These are phyloP conservation scores for Candolleomyces efflorescens DNA, from an alignment of 768 basidiomycete genomes.

Conservation along the genomic window DNA sequence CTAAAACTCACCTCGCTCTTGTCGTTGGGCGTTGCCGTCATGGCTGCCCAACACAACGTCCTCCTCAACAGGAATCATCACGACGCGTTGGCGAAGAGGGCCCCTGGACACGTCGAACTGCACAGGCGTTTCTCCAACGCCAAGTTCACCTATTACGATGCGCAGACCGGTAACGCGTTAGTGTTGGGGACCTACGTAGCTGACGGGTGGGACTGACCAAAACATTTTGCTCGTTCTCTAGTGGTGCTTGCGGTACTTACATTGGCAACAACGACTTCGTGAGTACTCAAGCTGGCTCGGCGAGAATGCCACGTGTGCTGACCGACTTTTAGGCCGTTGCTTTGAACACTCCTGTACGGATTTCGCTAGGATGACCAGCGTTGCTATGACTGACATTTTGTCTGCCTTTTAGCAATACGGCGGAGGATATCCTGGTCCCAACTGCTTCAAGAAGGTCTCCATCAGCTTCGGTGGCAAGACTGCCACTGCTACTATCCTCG, in stretches of 20 bases:
- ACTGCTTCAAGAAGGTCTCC: slow-evolving; percentile 59
- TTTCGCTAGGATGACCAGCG: not conserved
- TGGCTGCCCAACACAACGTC: slow-evolving; percentile 3
- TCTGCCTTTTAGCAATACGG: slow-evolving; percentile 43
- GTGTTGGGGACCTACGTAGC: not conserved
- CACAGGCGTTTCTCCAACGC: slow-evolving; percentile 29
- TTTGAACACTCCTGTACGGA: slow-evolving; percentile 37
- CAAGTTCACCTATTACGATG: slow-evolving; percentile 45
- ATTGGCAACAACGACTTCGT: slow-evolving; percentile 36
- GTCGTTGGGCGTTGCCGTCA: not conserved
- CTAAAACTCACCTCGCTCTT: slow-evolving; percentile 2
- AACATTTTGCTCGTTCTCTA: slow-evolving; percentile 17
- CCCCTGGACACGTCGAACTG: slow-evolving; percentile 16
- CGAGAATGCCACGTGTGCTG: slow-evolving; percentile 1
- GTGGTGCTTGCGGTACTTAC: slow-evolving; percentile 51
- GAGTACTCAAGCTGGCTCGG: not conserved
- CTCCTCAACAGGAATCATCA: slow-evolving; percentile 13
- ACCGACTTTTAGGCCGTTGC: slow-evolving; percentile 44
- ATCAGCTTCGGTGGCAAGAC: slow-evolving; percentile 61
- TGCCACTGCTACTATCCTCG: slow-evolving; percentile 53
- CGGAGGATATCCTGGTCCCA: slow-evolving; percentile 54
- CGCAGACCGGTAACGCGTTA: slow-evolving; percentile 2
- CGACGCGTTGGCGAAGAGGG: slow-evolving; percentile 21
- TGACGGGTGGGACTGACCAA: not conserved
- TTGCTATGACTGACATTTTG: not conserved